Evolutionary conservation across 805 yeast species (phyloP).

Genomic region (Suhomyces xylopsoci): DNA sequence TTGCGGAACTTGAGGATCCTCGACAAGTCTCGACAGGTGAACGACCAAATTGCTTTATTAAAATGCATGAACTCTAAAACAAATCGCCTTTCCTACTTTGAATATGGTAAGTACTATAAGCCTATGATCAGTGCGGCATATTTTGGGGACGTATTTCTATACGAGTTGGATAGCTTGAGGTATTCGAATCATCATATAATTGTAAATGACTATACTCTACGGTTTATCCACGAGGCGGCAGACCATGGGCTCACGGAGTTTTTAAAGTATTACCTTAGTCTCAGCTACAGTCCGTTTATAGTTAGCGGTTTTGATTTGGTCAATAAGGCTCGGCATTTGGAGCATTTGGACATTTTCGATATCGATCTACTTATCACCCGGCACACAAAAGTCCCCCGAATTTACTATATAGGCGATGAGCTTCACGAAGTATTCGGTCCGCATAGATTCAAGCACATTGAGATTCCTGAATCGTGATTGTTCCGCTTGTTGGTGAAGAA

Average conservation of each 20-base stretch:
- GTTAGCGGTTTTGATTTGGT: conserved; percentile 6
- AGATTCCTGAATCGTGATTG: background rate
- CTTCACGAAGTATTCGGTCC: background rate
- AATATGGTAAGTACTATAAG: conserved; percentile 11
- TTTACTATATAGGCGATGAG: background rate
- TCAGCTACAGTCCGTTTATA: conserved; percentile 11
- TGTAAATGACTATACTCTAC: conserved; percentile 8
- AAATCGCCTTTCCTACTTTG: conserved; percentile 8
- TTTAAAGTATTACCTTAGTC: conserved; percentile 9
- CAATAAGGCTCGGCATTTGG: background rate
- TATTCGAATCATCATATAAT: background rate
- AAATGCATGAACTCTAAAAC: conserved; percentile 11
- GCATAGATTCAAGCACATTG: background rate
- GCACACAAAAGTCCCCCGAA: background rate
- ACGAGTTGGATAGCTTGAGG: conserved; percentile 2
- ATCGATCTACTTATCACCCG: background rate
- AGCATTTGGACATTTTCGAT: conserved; percentile 1
- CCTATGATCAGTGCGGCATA: conserved; percentile 1
- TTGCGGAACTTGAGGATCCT: conserved; percentile 11
- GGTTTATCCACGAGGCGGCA: conserved; percentile 7
- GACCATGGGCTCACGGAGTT: conserved; percentile 8
- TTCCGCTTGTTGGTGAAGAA: background rate
- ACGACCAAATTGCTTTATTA: conserved; percentile 12
- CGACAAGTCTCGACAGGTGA: conserved; percentile 16
- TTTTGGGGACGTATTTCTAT: conserved; percentile 6